Conservation (phyloP, 2,329 filamentous ascomycete genomes). For the Exophiala sideris region DNA sequence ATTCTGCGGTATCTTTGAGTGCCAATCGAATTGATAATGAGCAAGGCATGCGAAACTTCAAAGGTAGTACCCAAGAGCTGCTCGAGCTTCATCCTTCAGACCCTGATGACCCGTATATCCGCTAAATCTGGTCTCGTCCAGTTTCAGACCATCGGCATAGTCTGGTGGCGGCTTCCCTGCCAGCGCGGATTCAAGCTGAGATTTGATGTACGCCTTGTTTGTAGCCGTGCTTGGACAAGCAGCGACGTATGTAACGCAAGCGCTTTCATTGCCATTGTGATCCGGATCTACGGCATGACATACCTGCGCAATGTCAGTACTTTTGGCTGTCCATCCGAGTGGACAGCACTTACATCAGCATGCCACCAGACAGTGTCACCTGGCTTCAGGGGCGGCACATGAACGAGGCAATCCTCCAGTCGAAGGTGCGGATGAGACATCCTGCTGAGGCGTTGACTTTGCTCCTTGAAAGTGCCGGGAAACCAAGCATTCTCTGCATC, state of each 20-base stretch:
- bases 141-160: no score
- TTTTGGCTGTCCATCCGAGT: neutral
- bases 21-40: no score
- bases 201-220: slow-evolving; percentile 35
- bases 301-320: slow-evolving; percentile 14
- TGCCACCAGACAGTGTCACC: slow-evolving; percentile 45
- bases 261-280: slow-evolving; percentile 33
- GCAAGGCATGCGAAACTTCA: no score
- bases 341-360: slow-evolving; percentile 28
- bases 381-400: slow-evolving; percentile 38
- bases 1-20: no score
- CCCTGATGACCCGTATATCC: no score
- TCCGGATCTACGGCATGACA: slow-evolving; percentile 41
- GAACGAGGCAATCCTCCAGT: slow-evolving; percentile 36
- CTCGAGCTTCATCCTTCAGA: no score
- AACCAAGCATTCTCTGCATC: slow-evolving; percentile 34
- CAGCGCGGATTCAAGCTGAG: neutral
- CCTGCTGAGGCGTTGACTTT: slow-evolving; percentile 34
- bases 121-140: no score
- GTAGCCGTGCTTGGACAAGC: slow-evolving; percentile 34
- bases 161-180: neutral
- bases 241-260: slow-evolving; percentile 37
- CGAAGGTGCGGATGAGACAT: slow-evolving; percentile 39
- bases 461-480: slow-evolving; percentile 35
- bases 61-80: no score